Base-by-base conservation (phyloP, 2,329 filamentous ascomycete species). In the Pestalotiopsis fici region DNA sequence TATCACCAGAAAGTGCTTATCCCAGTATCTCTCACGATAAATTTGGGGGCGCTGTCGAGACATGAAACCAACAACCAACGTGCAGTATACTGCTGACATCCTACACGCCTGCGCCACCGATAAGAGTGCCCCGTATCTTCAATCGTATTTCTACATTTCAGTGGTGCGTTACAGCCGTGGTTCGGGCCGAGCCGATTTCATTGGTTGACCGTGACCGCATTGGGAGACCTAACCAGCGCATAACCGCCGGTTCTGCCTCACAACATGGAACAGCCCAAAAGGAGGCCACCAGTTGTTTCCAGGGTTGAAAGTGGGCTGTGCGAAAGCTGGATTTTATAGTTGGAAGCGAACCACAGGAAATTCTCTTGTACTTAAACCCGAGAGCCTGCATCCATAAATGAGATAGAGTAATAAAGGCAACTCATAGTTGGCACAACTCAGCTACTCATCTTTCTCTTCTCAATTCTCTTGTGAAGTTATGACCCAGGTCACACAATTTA, bases 211-310 rank as follows among this genome's bases (percentile, higher is more conserved):
- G 35, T 47, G 31, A 21, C 57, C 35, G 37, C 21, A 62, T 62
- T 28, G 35, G 57, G n/a, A 62, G 18, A 35, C 21, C 59, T 21
- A 23, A 21, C 25, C n/a, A 54, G 28, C 21, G 39, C 39, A 37
- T 61, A 63, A 63, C 60, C 60, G 60, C 60, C 37, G 15, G 11
- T 35, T 63, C 13, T 63, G 60, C 59, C 59, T 47, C 59, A n/a
- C 35, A 21, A 37, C 57, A 9, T 61, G 28, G 59, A 39, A 23
- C 23, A 43, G 27, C 15, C 37, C n/a, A 18, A n/a, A 12, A 28
- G 6, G 60, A 27, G 37, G 35, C 60, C 39, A 47, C 35, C 25
- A 35, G n/a, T 31, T 28, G 18, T 31, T 6, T 56, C 2, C 37
- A 13, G 31, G 3, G 9, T n/a, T 21, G 59, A 7, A 23, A 18